Conservation (phyloP, 163 green algal genomes). For the Scenedesmus sp. region DNA sequence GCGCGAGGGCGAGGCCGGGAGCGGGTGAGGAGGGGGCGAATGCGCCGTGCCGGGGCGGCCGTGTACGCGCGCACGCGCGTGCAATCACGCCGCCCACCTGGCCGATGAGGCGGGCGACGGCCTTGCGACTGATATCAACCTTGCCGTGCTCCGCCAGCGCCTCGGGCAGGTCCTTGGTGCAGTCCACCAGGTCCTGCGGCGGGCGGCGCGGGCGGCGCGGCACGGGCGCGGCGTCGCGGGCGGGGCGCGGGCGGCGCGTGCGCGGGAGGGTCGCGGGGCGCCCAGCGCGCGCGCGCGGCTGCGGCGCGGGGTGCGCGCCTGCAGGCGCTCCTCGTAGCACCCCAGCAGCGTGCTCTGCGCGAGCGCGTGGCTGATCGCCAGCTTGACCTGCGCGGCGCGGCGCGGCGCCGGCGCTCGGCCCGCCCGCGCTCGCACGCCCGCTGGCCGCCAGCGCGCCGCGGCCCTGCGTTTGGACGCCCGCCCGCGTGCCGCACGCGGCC, state of each 20-base stretch:
- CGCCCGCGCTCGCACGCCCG: too few relatives aligned
- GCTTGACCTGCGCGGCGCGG: constrained; percentile 52
- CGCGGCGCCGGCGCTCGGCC: too few relatives aligned
- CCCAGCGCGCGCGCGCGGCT: constrained; percentile 41
- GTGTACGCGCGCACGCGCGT: too few relatives aligned
- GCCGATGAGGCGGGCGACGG: constrained; percentile 58
- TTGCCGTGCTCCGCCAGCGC: constrained; percentile 55
- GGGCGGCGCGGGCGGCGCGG: not conserved
- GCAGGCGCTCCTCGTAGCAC: constrained; percentile 68
- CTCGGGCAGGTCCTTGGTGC: constrained; percentile 72
- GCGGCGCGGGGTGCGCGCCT: constrained; percentile 2
- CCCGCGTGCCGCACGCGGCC: too few relatives aligned
- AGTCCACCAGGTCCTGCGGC: constrained; percentile 62
- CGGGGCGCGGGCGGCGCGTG: too few relatives aligned
- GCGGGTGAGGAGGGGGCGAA: too few relatives aligned
- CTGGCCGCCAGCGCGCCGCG: too few relatives aligned
- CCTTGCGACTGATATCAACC: constrained; percentile 50
- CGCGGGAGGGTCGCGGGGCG: not conserved
- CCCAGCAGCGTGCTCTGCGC: constrained; percentile 69
- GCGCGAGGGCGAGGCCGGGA: too few relatives aligned
- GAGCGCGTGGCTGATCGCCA: constrained; percentile 69
- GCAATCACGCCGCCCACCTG: too few relatives aligned
- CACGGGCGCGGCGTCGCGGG: not conserved
- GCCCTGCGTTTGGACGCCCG: too few relatives aligned
- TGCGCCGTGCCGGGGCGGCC: too few relatives aligned